Evolutionary conservation across 306 rosid species (phyloP), one percentile per base, ranked within the genome.

Genomic region (Phaseolus lunatus): DNA sequence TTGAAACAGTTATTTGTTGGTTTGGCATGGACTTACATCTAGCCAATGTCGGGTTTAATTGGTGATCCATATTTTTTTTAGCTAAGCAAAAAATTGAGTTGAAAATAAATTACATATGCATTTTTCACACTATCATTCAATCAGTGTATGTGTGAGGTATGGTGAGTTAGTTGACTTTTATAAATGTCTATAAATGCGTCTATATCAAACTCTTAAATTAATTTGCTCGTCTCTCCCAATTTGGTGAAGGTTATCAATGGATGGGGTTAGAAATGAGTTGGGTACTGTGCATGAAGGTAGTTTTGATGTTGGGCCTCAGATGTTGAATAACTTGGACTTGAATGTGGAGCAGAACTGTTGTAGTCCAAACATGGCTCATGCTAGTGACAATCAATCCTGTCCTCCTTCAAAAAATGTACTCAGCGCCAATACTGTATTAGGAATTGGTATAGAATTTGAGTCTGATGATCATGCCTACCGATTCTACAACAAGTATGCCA

Each of bases 401-500:
- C 23, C 37, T 72, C 41, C 45, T 45, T 29, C 70, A 3, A 47
- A 45, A 54, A 52, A 57, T 26, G 84, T 33, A 45, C 35, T 29
- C 57, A 33, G 62, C 23, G 47, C 14, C 45, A 45, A 69, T 54
- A 31, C 67, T 3, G 67, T 75, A 19, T 45, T 90, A 49, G 82
- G 87, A 80, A 65, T 81, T 22, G 86, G 89, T 33, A 62, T 63
- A 2, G 90, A 83, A 78, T 86, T 90, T 52, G 90, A 85, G 48
- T 84, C 95, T 13, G 89, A 90, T 81, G 92, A 88, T 22, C 90
- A 85, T 63, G 90, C 95, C 4, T 88, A 86, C 80, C 80, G 54
- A 78, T 84, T 83, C 75, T 90, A 88, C 68, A 81, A 79, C 45
- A 80, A 78, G 54, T 90, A 90, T 81, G 92, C 95, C 43, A 81